Conservation (phyloP, 2,329 filamentous ascomycete genomes). For the Fusarium xyrophilum region DNA sequence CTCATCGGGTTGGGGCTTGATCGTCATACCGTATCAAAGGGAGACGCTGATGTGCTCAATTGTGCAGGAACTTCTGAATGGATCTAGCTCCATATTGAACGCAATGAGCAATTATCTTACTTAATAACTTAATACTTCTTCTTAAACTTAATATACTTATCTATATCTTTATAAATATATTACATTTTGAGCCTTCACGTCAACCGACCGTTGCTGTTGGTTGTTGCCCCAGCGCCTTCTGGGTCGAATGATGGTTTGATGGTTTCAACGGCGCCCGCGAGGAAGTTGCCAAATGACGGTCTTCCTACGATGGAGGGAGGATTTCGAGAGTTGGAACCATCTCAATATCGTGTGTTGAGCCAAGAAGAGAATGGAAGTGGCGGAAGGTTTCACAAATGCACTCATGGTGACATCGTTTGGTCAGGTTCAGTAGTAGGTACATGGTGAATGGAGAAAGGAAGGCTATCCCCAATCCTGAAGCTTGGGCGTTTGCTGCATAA, state of each 20-base stretch:
- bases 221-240: too few species aligned
- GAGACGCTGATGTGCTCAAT: background rate
- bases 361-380: background rate
- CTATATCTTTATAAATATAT: too few species aligned
- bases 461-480: accelerated
- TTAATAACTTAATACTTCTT: too few species aligned
- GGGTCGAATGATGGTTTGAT: background rate
- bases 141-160: too few species aligned
- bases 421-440: background rate
- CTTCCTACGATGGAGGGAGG: too few species aligned
- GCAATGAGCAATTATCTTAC: background rate
- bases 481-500: too few species aligned
- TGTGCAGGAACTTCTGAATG: too few species aligned
- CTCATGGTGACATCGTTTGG: background rate
- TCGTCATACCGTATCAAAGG: too few species aligned
- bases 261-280: background rate
- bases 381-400: background rate
- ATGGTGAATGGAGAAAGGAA: background rate
- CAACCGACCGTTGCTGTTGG: too few species aligned
- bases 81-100: accelerated
- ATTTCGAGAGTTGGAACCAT: background rate
- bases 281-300: accelerated
- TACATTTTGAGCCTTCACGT: too few species aligned
- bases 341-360: background rate
- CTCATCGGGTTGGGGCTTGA: background rate